Conservation (phyloP, 2,329 filamentous ascomycete species). For the Penicillium hordei region DNA sequence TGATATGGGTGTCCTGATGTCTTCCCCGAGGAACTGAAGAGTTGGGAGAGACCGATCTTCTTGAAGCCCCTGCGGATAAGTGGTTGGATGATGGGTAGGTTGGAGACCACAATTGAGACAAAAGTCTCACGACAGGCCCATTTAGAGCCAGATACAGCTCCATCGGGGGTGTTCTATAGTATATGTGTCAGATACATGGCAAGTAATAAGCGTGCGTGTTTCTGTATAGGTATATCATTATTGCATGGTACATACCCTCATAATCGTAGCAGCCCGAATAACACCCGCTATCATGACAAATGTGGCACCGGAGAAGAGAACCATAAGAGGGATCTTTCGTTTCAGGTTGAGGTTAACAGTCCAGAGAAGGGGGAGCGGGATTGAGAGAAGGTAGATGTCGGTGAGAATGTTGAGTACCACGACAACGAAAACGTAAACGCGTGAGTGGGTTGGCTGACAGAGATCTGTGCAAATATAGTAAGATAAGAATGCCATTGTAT, state of each 20-base stretch:
- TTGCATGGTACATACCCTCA: slow-evolving; percentile 31
- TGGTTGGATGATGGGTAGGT: slow-evolving; percentile 43
- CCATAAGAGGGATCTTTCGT: slow-evolving; percentile 52
- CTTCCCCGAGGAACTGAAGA: slow-evolving; percentile 28
- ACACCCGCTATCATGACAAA: slow-evolving; percentile 56
- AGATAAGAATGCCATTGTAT: not conserved
- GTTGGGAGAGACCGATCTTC: slow-evolving; percentile 27
- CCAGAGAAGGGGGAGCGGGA: slow-evolving; percentile 59
- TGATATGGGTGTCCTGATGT: slow-evolving; percentile 22
- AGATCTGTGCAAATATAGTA: slow-evolving; percentile 31
- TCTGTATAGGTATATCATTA: not conserved
- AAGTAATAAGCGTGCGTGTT: not conserved
- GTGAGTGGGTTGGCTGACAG: slow-evolving; percentile 51
- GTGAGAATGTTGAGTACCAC: slow-evolving; percentile 55
- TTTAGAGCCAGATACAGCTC: slow-evolving; percentile 38
- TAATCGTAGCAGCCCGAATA: slow-evolving; percentile 52
- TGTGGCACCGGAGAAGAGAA: slow-evolving; percentile 55
- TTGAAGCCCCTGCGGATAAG: slow-evolving; percentile 27
- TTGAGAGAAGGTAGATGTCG: slow-evolving; percentile 58
- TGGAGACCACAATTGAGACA: slow-evolving; percentile 43
- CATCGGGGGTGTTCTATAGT: slow-evolving; percentile 32
- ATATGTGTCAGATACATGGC: not conserved
- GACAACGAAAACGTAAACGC: slow-evolving; percentile 48
- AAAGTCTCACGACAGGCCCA: slow-evolving; percentile 48
- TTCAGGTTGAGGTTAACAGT: slow-evolving; percentile 47